Percentiles rank a stretch among this genome's conserved stretches.
These are phyloP conservation scores for Withania somnifera DNA, from an alignment of 305 asterid genomes.

Conservation along the genomic window DNA sequence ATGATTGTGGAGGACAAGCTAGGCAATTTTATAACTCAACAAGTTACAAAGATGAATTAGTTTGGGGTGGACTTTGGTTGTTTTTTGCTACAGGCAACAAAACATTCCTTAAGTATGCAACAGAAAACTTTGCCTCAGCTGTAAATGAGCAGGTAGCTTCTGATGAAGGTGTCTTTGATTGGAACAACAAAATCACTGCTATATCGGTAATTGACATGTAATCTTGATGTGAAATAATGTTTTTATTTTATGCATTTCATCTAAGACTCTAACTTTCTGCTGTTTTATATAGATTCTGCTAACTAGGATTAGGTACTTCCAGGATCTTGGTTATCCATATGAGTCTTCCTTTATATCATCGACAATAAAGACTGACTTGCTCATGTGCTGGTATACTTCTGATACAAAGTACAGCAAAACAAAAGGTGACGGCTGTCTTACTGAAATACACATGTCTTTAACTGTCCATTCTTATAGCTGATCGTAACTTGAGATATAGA, in stretches of 20 bases:
- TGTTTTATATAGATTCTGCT: conserved; percentile 31
- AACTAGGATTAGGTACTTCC: conserved; percentile 40
- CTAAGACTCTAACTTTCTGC: background rate
- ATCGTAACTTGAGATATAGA: background rate
- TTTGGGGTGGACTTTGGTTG: conserved; percentile 53
- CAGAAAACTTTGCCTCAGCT: conserved; percentile 26
- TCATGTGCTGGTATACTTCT: conserved; percentile 43
- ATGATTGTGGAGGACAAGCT: conserved; percentile 36
- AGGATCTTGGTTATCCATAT: conserved; percentile 55
- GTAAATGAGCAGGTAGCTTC: conserved; percentile 29
- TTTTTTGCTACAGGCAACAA: conserved; percentile 46
- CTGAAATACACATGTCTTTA: background rate
- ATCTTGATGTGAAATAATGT: background rate
- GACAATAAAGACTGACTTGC: conserved; percentile 35
- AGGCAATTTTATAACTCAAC: conserved; percentile 33
- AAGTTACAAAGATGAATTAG: conserved; percentile 36
- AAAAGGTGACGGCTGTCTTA: conserved; percentile 13
- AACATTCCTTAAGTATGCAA: conserved; percentile 32
- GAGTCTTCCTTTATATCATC: conserved; percentile 29
- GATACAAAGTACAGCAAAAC: conserved; percentile 17
- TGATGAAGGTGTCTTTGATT: conserved; percentile 31
- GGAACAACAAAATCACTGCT: conserved; percentile 48
- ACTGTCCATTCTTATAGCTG: background rate
- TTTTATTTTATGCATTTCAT: background rate
- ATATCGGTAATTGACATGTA: conserved; percentile 16